phyloP scores from a whole-genome alignment of 225 moss, liverwort and hornwort genomes.

The Sphagnum contortum region DNA sequence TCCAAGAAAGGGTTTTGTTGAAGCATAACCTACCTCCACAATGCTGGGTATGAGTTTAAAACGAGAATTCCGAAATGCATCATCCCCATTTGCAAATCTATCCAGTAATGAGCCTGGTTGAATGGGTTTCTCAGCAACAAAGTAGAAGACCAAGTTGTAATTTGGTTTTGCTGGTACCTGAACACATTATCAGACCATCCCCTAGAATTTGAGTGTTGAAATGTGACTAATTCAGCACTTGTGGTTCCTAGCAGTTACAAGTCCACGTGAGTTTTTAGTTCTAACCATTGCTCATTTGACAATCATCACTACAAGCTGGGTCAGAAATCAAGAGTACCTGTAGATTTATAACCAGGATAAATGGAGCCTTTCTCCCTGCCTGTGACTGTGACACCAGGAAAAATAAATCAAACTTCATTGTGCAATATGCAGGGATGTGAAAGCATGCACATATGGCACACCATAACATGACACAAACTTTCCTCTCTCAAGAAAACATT shows the following conservation, averaged over 20 bases:
- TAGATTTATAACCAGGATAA: slow-evolving; percentile 60
- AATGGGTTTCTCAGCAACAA: slow-evolving; percentile 56
- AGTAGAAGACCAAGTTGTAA: slow-evolving; percentile 66
- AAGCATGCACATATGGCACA: too few relatives aligned
- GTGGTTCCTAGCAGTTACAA: too few relatives aligned
- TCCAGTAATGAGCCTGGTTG: slow-evolving; percentile 55
- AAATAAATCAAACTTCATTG: neutral
- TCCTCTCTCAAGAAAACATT: too few relatives aligned
- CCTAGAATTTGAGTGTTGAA: too few relatives aligned
- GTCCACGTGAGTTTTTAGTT: too few relatives aligned
- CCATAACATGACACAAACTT: too few relatives aligned
- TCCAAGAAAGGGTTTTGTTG: neutral
- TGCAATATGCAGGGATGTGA: too few relatives aligned
- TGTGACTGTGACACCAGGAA: slow-evolving; percentile 27
- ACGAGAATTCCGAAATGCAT: slow-evolving; percentile 54
- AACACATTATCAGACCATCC: neutral
- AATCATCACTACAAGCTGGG: too few relatives aligned
- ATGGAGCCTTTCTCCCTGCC: slow-evolving; percentile 59
- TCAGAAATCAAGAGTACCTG: slow-evolving; percentile 26
- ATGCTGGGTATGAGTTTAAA: slow-evolving; percentile 82
- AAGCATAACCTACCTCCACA: slow-evolving; percentile 36
- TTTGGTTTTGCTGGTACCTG: slow-evolving; percentile 70
- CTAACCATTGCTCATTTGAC: too few relatives aligned
- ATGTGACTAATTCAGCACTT: too few relatives aligned
- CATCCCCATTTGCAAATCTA: slow-evolving; percentile 59